Evolutionary conservation across 176 grass and related monocot genomes (phyloP), one percentile per base, ranked within the genome.

Genomic region (Typha latifolia): DNA sequence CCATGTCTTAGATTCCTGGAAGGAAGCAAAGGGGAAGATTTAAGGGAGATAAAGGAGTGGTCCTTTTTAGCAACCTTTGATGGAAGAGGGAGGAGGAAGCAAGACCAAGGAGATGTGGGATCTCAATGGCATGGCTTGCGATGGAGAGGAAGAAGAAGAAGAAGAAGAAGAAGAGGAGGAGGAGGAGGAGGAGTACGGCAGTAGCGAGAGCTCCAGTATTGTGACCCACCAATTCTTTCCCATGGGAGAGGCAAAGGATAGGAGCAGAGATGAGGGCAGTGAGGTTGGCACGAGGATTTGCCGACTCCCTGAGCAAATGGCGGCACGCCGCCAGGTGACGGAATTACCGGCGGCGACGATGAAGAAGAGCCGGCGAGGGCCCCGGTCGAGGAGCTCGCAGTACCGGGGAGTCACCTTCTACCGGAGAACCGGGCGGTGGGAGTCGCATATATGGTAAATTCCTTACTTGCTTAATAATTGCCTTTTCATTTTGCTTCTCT

Each of bases 351-450:
- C 56, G 55, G 14, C 53, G 27, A 21, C 65, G 48, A 37, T 5
- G 0, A 84, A 79, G 81, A 84, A 84, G 81, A 86, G 74, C 56
- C 81, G 84, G 37, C 81, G 88, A 1, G 88, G 88, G 2, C 88
- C 88, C 3, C 47, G 88, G 74, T 91, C 88, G 9, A 63, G 78
- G 74, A 91, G 88, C 62, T 91, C 88, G 31, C 88, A 91, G 74
- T 91, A 91, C 71, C 88, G 88, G 27, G 88, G 88, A 55, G 84
- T 91, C 78, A 91, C 84, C 63, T 91, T 87, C 81, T 91, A 91
- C 81, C 84, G 88, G 32, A 84, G 84, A 59, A 91, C 88, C 13
- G 84, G 84, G 22, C 81, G 84, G 18, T 91, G 84, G 84, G 88
- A 87, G 73, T 91, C 88, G 1, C 84, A 87, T 67, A 87, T 91